Conservation (phyloP, 371 early-diverging fungal species). For the Neoconidiobolus thromboides region DNA sequence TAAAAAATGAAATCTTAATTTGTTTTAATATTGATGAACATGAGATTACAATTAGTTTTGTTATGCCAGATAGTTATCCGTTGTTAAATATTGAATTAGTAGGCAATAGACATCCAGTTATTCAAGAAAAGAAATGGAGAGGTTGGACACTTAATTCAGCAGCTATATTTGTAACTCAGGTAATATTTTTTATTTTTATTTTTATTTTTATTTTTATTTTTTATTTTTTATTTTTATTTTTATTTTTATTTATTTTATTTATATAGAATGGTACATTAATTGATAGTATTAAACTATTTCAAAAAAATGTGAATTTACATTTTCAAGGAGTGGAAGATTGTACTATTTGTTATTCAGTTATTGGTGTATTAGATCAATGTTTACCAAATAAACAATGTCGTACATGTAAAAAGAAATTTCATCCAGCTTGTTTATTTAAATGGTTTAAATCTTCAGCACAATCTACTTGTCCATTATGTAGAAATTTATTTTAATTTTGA, state of each 20-base stretch:
- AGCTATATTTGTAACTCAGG: constrained; percentile 51
- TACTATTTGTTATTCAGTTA: constrained; percentile 88
- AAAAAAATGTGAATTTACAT: constrained; percentile 68
- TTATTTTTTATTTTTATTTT: neutral
- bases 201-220: neutral
- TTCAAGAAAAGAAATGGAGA: constrained; percentile 72
- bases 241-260: neutral
- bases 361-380: constrained; percentile 69
- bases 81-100: constrained; percentile 63
- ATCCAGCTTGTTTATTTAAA: constrained; percentile 83
- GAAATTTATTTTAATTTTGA: constrained; percentile 46
- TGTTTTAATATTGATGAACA: no score
- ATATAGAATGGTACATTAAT: constrained; percentile 58
- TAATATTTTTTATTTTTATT: constrained; percentile 6
- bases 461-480: constrained; percentile 80
- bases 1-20: no score
- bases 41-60: no score
- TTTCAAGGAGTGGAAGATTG: constrained; percentile 90
- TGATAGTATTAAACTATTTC: constrained; percentile 58
- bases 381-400: constrained; percentile 79
- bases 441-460: constrained; percentile 84
- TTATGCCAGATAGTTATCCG: constrained; percentile 29
- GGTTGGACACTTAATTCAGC: constrained; percentile 69
- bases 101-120: constrained; percentile 58
- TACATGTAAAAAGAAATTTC: constrained; percentile 92